Evolutionary conservation across 225 moss, liverwort and hornwort genomes (phyloP), one percentile per base, ranked within the genome.

Genomic region (Marchantia paleacea): DNA sequence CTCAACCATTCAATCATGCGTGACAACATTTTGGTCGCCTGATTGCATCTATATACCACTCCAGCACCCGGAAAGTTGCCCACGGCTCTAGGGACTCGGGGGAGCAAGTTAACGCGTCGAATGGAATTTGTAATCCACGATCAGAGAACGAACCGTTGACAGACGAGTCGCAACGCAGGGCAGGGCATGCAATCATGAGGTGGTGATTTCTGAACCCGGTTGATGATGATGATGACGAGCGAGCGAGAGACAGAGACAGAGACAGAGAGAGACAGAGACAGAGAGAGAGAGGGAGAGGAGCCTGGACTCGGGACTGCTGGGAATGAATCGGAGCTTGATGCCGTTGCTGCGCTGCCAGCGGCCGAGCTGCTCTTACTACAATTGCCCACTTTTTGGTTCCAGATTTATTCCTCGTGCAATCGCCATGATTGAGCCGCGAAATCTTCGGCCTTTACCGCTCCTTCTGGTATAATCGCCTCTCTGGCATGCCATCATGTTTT

Each of bases 401-500:
- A 13, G 62, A 62, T 24, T 19, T 16, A 62, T 22, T 30, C 68
- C 68, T 31, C 68, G 30, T 68, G 28, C 68, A 29, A 14, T 8
- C 11, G 30, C 68, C 30, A 68, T 68, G 68, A 31, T 66, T 68
- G 29, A 26, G 31, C 29, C 68, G 68, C 68, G 13, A 11, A 14
- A 13, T 16, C 68, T 68, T 30, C 68, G 25, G 13, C 30, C 68
- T 68, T 68, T 12, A 68, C 68, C 68, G 68, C 25, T 31, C 24
- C 68, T 68, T 30, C 68, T 14, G 68, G 68, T 68, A 25, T 12
- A 29, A 3, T 15, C 25, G 68, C 30, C 29, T 31, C 68, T 13
- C 68, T 68, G 68, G 68, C 68, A 68, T 28, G 68, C 31, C 68
- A 68, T 68, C 68, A 68, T 68, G 31, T 68, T 31, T 68, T 29